Conservation (phyloP, 1,284 basidiomycete genomes). For the Cryptococcus hybrid region DNA sequence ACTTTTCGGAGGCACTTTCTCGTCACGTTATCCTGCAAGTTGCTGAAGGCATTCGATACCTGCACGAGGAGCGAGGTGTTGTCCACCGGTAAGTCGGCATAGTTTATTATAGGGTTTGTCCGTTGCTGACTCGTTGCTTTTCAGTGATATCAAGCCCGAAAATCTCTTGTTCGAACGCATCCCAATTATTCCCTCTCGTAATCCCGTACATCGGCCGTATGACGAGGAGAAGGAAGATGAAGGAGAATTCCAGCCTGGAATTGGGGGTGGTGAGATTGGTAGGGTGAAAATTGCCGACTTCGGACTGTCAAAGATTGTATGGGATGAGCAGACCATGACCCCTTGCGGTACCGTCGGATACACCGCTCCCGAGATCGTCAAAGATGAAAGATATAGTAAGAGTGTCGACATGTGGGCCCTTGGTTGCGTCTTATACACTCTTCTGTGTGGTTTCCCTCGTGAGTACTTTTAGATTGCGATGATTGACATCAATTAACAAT, state of each 20-base stretch:
- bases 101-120: neutral
- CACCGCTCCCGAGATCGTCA: conserved; percentile 99
- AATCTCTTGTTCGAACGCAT: conserved; percentile 95
- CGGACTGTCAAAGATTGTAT: conserved; percentile 95
- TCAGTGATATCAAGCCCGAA: conserved; percentile 94
- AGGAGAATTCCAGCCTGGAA: conserved; percentile 86
- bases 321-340: conserved; percentile 99
- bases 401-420: conserved; percentile 99
- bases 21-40: conserved; percentile 98
- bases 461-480: conserved; percentile 11
- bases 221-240: conserved; percentile 99
- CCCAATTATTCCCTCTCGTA: conserved; percentile 84
- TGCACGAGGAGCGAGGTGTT: conserved; percentile 97
- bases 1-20: conserved; percentile 93
- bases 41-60: conserved; percentile 88
- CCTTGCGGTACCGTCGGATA: conserved; percentile 99
- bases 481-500: conserved; percentile 8
- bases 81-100: conserved; percentile 68
- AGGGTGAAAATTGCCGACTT: conserved; percentile 99
- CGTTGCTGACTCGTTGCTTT: neutral
- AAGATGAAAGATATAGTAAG: conserved; percentile 98
- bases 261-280: conserved; percentile 96
- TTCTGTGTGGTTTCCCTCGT: conserved; percentile 95
- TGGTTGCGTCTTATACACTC: conserved; percentile 96
- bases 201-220: conserved; percentile 75